Base-by-base conservation (phyloP, 1,284 basidiomycete species). In the Inonotus obliquus region DNA sequence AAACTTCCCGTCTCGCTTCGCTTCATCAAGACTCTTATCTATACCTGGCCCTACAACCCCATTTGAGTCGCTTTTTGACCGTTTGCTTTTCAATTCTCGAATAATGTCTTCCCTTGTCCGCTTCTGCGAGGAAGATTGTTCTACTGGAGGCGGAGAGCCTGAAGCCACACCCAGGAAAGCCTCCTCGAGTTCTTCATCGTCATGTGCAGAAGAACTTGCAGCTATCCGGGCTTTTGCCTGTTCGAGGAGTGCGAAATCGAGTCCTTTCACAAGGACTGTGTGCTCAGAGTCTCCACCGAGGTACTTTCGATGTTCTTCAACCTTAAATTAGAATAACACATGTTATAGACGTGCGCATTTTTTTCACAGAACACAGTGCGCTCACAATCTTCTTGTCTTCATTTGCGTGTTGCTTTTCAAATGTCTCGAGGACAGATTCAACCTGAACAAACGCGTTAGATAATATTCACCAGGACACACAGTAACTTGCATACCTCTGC, bases 231-330 rank as follows among this genome's bases (percentile, higher is more conserved):
- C 90, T 73, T 86, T 92, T 66, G 92, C 87, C 68, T 92, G 89
- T 67, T 94, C 91, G 7, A 97, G 77, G 2, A 96, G 81, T 0
- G 92, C 87, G 70, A 88, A 84, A 70, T 97, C 94, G 37, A 97
- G 84, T n/a, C 94, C 92, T 68, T 94, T 96, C 45, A 95, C 92
- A 3, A 95, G 83, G 52, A 95, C 84, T 2, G 90, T 87, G 71
- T 96, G 92, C 59, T 87, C 83, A 47, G 85, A 84, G 72, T 96
- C 93, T 38, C 93, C 93, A n/a, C 94, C 94, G 1, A 96, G 82
- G 72, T 92, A 94, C 51, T 80, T 80, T 49, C 93, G 82, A 70
- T 92, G 84, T 61, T 86, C 81, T 59, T 93, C 91, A 17, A 94
- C 76, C 86, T 92, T 61, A 25, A n/a, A 61, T 45, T 25, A 27